Conservation (phyloP, 495 filamentous ascomycete species). For the Oidiodendron maius region DNA sequence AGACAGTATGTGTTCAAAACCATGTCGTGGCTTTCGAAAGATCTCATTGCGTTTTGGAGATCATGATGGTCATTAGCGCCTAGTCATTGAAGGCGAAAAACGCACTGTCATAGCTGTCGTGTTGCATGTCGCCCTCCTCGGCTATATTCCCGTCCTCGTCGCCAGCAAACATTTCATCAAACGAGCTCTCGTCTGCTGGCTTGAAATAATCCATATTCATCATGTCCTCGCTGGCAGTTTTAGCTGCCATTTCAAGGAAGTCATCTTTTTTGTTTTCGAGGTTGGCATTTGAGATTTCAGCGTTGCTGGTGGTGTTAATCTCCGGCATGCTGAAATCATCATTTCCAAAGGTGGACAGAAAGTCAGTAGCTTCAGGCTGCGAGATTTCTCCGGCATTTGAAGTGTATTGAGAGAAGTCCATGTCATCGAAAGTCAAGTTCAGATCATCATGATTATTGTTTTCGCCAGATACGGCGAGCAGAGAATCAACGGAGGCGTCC, state of each 20-base stretch:
- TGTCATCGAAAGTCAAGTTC: constrained; percentile 15
- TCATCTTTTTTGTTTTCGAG: constrained; percentile 2
- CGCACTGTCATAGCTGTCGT: constrained; percentile 14
- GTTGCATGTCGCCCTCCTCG: constrained; percentile 17
- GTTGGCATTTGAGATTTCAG: constrained; percentile 6
- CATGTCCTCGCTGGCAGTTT: constrained; percentile 7
- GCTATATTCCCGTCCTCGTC: constrained; percentile 2
- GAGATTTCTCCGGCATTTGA: constrained; percentile 9
- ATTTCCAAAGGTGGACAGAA: constrained; percentile 20
- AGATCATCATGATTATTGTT: constrained; percentile 6
- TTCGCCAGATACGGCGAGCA: constrained; percentile 17
- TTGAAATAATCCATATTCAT: constrained; percentile 15
- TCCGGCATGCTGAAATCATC: constrained; percentile 19
- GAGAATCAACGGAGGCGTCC: constrained; percentile 13
- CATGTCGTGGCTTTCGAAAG: background rate
- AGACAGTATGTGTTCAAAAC: background rate
- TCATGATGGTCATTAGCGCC: background rate
- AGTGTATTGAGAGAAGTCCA: constrained; percentile 11
- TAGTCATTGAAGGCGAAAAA: constrained; percentile 14
- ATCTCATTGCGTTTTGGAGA: background rate
- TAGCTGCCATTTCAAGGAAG: constrained; percentile 2
- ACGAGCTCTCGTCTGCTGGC: constrained; percentile 15
- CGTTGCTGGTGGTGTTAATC: constrained; percentile 4
- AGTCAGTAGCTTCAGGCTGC: constrained; percentile 14
- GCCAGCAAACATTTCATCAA: constrained; percentile 15